Evolutionary conservation across 257 asterid genomes (phyloP).

Genomic region (Jasminum sambac): DNA sequence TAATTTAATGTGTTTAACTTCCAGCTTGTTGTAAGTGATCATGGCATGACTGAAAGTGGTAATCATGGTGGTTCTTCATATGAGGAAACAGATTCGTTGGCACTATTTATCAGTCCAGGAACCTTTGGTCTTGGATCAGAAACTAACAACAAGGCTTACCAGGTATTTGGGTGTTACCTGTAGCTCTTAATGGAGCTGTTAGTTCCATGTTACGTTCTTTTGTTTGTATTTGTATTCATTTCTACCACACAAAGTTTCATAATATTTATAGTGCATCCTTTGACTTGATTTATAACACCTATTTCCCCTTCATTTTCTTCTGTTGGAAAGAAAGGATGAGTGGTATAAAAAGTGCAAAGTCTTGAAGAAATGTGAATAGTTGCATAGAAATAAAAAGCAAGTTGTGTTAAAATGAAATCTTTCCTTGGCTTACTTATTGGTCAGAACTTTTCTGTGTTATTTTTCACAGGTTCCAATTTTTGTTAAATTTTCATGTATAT

Average conservation of each 20-base stretch:
- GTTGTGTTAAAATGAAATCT: neutral
- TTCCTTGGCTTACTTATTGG: neutral
- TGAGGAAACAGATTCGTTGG: slow-evolving; percentile 91
- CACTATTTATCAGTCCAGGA: slow-evolving; percentile 63
- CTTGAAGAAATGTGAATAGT: neutral
- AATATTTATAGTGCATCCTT: neutral
- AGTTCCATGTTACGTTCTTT: neutral
- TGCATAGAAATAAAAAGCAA: neutral
- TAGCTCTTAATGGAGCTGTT: slow-evolving; percentile 18
- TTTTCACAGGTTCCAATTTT: neutral
- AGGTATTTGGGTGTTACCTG: slow-evolving; percentile 45
- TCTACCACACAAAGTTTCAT: slow-evolving; percentile 2
- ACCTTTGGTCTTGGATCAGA: slow-evolving; percentile 32
- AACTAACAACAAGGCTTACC: slow-evolving; percentile 47
- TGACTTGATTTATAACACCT: slow-evolving; percentile 2
- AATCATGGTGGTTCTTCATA: slow-evolving; percentile 92
- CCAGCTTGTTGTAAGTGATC: slow-evolving; percentile 88
- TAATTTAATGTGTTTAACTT: slow-evolving; percentile 26
- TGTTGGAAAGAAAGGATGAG: neutral
- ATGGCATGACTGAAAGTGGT: slow-evolving; percentile 92
- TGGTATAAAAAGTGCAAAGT: neutral
- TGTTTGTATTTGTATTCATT: slow-evolving; percentile 6
- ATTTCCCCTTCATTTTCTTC: neutral
- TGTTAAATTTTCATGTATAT: neutral
- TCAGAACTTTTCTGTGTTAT: too few species aligned